phyloP scores from a whole-genome alignment of 306 rosid genomes.

The Acacia confusa region DNA sequence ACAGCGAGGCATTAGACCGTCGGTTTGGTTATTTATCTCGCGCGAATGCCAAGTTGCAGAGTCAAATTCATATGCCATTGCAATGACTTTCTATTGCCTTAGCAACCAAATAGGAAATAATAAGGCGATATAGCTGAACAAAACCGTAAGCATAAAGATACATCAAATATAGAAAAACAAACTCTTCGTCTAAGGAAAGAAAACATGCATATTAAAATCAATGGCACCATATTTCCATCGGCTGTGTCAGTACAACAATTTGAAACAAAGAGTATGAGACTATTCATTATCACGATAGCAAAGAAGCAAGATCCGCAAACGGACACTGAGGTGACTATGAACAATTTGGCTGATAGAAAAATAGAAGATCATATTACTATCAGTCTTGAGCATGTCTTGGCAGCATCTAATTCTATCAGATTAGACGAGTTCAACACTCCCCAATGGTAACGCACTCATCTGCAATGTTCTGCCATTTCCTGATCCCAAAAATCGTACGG shows the following conservation, averaged over 20 bases:
- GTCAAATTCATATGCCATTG: constrained; percentile 16
- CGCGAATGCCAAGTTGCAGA: background rate
- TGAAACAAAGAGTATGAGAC: constrained; percentile 19
- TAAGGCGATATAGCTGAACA: background rate
- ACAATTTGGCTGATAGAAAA: constrained; percentile 35
- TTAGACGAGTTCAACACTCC: constrained; percentile 72
- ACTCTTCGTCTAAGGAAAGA: constrained; percentile 1
- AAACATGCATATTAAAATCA: constrained; percentile 23
- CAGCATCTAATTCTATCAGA: constrained; percentile 33
- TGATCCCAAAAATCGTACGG: constrained; percentile 72
- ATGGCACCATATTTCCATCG: constrained; percentile 15
- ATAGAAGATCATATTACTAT: constrained; percentile 34
- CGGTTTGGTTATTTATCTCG: background rate
- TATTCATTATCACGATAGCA: constrained; percentile 25
- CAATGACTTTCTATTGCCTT: constrained; percentile 17
- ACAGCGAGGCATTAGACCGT: background rate
- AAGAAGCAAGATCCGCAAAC: constrained; percentile 18
- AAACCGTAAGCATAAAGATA: constrained; percentile 6
- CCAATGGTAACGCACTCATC: constrained; percentile 72
- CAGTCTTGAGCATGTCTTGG: constrained; percentile 33
- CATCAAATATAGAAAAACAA: background rate
- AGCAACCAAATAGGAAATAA: background rate
- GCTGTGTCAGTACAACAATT: constrained; percentile 16
- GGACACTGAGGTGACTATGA: constrained; percentile 27
- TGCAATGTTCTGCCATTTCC: constrained; percentile 81